Percentiles rank a stretch among this genome's conserved stretches.
phyloP scores from a whole-genome alignment of 129 eudicot genomes.

The Ambrosia artemisiifolia region DNA sequence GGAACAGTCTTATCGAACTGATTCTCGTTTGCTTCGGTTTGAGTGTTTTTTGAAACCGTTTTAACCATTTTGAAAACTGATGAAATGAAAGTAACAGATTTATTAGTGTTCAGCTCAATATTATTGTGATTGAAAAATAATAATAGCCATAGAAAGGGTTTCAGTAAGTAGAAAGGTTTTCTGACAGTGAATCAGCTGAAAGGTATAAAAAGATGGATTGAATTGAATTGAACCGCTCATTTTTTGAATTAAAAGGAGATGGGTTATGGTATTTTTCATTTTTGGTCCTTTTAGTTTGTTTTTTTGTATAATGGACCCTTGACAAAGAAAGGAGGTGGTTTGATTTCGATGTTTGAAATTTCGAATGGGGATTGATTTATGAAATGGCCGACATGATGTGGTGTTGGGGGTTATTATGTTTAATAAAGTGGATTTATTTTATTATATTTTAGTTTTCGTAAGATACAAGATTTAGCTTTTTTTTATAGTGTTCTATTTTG shows the following conservation, averaged over 20 bases:
- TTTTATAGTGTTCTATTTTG: too few relatives aligned
- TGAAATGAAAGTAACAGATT: background rate
- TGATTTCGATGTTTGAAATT: background rate
- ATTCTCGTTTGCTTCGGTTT: slow-evolving; percentile 37
- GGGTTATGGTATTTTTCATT: background rate
- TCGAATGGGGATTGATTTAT: background rate
- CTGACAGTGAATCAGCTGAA: slow-evolving; percentile 18
- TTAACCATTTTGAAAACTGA: slow-evolving; percentile 30
- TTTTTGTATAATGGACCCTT: background rate
- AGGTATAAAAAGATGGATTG: background rate
- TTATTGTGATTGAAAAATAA: background rate
- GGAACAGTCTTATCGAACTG: slow-evolving; percentile 22
- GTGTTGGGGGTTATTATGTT: slow-evolving; percentile 14
- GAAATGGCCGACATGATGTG: background rate
- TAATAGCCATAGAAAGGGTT: background rate
- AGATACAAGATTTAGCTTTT: background rate
- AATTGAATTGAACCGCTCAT: slow-evolving; percentile 17
- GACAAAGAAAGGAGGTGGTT: background rate
- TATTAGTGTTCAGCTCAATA: background rate
- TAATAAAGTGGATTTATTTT: background rate
- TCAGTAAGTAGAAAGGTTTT: slow-evolving; percentile 14
- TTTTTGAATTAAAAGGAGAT: slow-evolving; percentile 25
- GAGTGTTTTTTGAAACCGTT: slow-evolving; percentile 17
- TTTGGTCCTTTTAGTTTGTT: background rate
- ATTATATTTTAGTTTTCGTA: background rate